Evolutionary conservation across 331 rosid species (phyloP).

Genomic region (Pyracantha coccinea): DNA sequence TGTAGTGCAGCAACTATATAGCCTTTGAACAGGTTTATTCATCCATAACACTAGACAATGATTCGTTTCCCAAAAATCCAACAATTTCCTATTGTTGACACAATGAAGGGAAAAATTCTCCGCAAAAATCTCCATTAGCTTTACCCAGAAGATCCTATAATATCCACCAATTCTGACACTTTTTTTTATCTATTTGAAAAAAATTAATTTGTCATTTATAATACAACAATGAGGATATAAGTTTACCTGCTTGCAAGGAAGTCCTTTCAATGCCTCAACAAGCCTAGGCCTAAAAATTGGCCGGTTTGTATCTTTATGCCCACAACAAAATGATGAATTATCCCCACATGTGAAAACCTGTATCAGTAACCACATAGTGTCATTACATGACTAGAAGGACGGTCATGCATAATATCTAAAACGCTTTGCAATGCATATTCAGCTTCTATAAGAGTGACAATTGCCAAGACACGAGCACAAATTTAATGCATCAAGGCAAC

Average conservation of each 20-base stretch:
- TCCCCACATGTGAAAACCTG: slow-evolving; percentile 96
- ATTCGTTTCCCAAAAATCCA: not conserved
- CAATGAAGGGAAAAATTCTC: not conserved
- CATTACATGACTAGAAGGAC: not conserved
- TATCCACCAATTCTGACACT: not conserved
- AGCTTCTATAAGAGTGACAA: not conserved
- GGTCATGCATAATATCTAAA: not conserved
- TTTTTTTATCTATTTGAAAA: not conserved
- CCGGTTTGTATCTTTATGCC: slow-evolving; percentile 71
- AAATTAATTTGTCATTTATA: not conserved
- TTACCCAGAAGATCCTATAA: not conserved
- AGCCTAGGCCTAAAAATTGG: slow-evolving; percentile 79
- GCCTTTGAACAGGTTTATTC: not conserved
- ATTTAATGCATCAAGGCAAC: not conserved
- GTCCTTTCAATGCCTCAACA: slow-evolving; percentile 68
- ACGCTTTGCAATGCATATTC: not conserved
- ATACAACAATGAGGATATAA: slow-evolving; percentile 2
- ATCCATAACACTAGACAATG: not conserved
- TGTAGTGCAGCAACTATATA: not conserved
- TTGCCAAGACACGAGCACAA: not conserved
- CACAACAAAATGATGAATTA: slow-evolving; percentile 85
- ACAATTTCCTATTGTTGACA: not conserved
- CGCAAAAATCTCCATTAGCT: not conserved
- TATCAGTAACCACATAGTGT: slow-evolving; percentile 10
- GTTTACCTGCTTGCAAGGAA: slow-evolving; percentile 80